Percentiles rank a stretch among this genome's conserved stretches.
These are phyloP conservation scores for Puccinellia tenuiflora DNA, from an alignment of 176 grass and related monocot genomes.

Conservation along the genomic window DNA sequence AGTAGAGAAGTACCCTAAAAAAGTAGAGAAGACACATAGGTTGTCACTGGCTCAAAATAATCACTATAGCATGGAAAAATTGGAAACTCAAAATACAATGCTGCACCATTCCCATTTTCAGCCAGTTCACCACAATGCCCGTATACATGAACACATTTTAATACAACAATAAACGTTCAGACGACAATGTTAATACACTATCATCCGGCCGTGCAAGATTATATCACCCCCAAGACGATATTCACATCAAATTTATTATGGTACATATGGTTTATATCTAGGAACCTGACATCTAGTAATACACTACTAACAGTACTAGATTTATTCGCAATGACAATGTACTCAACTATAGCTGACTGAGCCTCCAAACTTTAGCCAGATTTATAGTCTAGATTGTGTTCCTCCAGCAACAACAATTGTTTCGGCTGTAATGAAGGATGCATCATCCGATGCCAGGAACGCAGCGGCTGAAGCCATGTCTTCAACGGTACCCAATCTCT, in stretches of 20 bases:
- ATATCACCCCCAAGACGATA: not conserved
- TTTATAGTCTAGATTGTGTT: slow-evolving; percentile 62
- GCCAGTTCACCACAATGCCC: not conserved
- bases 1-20: no score
- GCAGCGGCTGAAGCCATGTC: slow-evolving; percentile 74
- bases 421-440: slow-evolving; percentile 88
- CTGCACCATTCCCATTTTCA: not conserved
- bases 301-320: not conserved
- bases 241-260: slow-evolving; percentile 14
- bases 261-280: not conserved
- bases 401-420: slow-evolving; percentile 84
- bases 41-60: not conserved
- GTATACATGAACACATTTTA: not conserved
- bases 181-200: not conserved
- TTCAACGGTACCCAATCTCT: slow-evolving; percentile 69
- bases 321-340: not conserved
- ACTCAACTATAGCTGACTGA: not conserved
- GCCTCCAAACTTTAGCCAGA: not conserved
- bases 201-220: not conserved
- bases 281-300: not conserved
- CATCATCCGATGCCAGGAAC: slow-evolving; percentile 82
- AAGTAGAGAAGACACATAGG: no score
- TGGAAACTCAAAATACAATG: not conserved
- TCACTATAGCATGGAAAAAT: not conserved
- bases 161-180: no score